These are phyloP conservation scores for Cymbopogon citratus DNA, from an alignment of 176 grass and related monocot species.

Conservation along the genomic window DNA sequence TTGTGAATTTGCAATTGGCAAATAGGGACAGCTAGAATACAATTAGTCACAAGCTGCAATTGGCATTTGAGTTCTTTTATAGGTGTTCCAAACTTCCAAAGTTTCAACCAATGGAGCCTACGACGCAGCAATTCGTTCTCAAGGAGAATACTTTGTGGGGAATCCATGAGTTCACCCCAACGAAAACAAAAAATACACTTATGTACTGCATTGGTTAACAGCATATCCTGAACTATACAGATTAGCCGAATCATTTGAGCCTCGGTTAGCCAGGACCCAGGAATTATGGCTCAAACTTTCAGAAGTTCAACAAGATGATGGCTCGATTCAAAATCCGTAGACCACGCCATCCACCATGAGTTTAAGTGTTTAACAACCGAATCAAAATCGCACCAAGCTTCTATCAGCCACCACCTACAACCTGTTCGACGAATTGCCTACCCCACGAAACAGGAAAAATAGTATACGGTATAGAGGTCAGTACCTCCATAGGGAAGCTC, in stretches of 20 bases:
- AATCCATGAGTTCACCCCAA: not conserved
- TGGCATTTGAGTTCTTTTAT: not conserved
- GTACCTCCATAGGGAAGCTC: conserved; percentile 24
- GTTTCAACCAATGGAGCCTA: no score
- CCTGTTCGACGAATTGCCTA: conserved; percentile 15
- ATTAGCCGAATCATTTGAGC: not conserved
- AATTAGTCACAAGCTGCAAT: not conserved
- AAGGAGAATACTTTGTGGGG: not conserved
- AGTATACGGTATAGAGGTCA: not conserved
- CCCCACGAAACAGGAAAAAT: no score
- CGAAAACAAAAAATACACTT: not conserved
- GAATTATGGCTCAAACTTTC: not conserved
- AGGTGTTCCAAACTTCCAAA: not conserved
- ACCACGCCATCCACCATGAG: no score
- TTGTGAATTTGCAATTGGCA: not conserved
- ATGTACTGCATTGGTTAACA: not conserved
- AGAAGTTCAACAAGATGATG: not conserved
- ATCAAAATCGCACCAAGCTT: not conserved
- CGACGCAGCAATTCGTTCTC: not conserved
- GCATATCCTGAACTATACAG: no score
- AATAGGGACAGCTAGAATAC: not conserved
- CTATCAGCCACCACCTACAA: not conserved
- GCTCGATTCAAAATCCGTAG: not conserved
- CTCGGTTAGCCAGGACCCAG: not conserved
- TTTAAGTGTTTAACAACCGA: not conserved